Percentiles rank a stretch among this genome's conserved stretches.
phyloP scores from a whole-genome alignment of 2,329 filamentous ascomycete species.

The Colletotrichum horii region DNA sequence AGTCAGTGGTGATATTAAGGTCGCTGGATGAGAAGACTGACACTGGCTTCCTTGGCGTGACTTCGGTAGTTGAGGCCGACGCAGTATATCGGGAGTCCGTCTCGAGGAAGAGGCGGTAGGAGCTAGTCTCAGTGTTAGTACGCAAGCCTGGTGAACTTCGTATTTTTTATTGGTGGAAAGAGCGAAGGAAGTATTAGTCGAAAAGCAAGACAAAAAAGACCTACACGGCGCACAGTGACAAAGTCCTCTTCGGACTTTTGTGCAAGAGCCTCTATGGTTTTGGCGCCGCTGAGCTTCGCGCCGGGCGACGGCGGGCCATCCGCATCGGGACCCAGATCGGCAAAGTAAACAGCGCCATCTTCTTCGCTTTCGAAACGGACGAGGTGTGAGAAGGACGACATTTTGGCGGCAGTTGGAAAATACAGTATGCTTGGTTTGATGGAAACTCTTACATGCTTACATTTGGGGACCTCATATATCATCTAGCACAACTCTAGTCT shows the following conservation, averaged over 20 bases:
- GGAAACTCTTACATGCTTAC: fast-evolving
- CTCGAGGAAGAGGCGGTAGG: background rate
- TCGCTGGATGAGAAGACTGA: background rate
- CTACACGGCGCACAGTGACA: background rate
- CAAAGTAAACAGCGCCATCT: constrained; percentile 19
- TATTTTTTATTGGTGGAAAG: background rate
- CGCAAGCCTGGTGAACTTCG: background rate
- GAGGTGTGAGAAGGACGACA: constrained; percentile 19
- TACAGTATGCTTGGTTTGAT: background rate
- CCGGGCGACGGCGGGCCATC: background rate
- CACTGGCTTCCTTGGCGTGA: background rate
- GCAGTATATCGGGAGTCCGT: background rate
- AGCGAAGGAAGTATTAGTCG: background rate
- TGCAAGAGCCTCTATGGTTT: background rate
- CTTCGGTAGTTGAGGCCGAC: background rate
- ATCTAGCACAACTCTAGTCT: background rate
- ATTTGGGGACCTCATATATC: background rate
- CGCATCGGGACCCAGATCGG: constrained; percentile 19
- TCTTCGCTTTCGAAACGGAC: constrained; percentile 24
- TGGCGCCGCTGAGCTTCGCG: background rate
- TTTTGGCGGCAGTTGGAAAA: background rate
- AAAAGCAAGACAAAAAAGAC: background rate
- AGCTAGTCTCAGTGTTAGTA: background rate
- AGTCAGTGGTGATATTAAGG: background rate
- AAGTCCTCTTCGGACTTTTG: constrained; percentile 24